Percentiles rank a stretch among this genome's conserved stretches.
Conservation (phyloP, 2,329 filamentous ascomycete genomes). For the Lasiodiplodia citricola region DNA sequence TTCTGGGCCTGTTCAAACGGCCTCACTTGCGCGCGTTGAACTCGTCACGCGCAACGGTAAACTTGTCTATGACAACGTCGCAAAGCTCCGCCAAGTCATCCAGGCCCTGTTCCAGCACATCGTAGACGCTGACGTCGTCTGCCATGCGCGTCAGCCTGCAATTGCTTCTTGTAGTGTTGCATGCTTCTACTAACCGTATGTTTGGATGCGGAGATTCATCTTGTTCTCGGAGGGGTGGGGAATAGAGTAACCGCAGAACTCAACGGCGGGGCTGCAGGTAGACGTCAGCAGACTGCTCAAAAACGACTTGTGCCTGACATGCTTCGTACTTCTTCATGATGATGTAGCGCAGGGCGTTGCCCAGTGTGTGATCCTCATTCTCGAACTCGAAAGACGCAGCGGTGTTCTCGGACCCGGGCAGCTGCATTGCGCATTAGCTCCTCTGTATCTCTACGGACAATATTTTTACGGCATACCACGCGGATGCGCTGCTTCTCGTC, state of each 20-base stretch:
- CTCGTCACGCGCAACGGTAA: slow-evolving; percentile 69
- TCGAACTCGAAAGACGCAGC: slow-evolving; percentile 95
- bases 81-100: slow-evolving; percentile 88
- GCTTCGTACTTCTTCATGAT: slow-evolving; percentile 94
- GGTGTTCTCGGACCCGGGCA: slow-evolving; percentile 81
- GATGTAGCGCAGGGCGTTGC: slow-evolving; percentile 90
- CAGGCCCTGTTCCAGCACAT: slow-evolving; percentile 89
- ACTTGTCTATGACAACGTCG: slow-evolving; percentile 92
- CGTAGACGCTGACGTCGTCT: slow-evolving; percentile 81
- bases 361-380: slow-evolving; percentile 92
- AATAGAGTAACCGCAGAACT: slow-evolving; percentile 98
- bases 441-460: not conserved
- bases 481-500: slow-evolving; percentile 52
- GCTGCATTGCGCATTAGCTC: slow-evolving; percentile 54
- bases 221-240: slow-evolving; percentile 94
- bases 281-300: not conserved
- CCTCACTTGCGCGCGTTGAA: slow-evolving; percentile 52
- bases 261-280: slow-evolving; percentile 78
- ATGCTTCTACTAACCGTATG: slow-evolving; percentile 71
- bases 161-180: not conserved
- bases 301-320: not conserved
- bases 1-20: not conserved
- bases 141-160: slow-evolving; percentile 22
- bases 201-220: slow-evolving; percentile 98
- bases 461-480: slow-evolving; percentile 41